Conservation (phyloP, 768 basidiomycete species). For the Auricularia cornea region DNA sequence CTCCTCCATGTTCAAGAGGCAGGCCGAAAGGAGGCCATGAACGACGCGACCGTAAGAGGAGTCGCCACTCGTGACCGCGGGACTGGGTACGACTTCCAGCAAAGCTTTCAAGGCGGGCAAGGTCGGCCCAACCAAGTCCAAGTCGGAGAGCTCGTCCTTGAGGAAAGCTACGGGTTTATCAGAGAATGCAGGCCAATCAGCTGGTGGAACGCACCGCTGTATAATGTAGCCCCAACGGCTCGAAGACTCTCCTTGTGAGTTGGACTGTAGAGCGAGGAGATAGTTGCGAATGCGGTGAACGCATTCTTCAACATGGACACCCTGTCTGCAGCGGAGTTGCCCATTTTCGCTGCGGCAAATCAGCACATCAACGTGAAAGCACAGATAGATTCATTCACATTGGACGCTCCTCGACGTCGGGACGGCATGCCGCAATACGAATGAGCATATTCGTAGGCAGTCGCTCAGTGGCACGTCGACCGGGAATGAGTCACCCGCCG, state of each 20-base stretch:
- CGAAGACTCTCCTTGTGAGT: constrained; percentile 65
- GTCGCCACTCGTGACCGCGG: constrained; percentile 26
- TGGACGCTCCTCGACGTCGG: constrained; percentile 42
- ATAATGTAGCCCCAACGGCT: constrained; percentile 70
- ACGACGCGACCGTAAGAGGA: constrained; percentile 53
- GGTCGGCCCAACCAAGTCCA: constrained; percentile 73
- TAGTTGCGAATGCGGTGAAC: constrained; percentile 50
- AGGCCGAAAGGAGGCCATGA: constrained; percentile 79
- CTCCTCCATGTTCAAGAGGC: constrained; percentile 78
- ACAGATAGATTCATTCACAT: constrained; percentile 36
- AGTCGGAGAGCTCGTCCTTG: constrained; percentile 73
- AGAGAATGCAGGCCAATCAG: constrained; percentile 6
- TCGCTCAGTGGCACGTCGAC: not conserved
- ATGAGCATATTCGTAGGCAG: constrained; percentile 76
- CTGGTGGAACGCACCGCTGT: constrained; percentile 46
- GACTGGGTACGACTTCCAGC: constrained; percentile 43
- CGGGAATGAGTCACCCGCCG: not conserved
- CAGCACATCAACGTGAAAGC: not conserved
- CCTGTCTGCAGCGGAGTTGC: constrained; percentile 38
- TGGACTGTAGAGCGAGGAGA: constrained; percentile 49
- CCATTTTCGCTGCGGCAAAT: constrained; percentile 14
- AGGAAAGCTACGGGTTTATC: constrained; percentile 49
- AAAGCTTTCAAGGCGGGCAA: constrained; percentile 73
- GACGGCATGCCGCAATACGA: constrained; percentile 65
- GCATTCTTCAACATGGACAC: constrained; percentile 55